These are phyloP conservation scores for Quercus variabilis DNA, from an alignment of 306 rosid genomes.

Conservation along the genomic window DNA sequence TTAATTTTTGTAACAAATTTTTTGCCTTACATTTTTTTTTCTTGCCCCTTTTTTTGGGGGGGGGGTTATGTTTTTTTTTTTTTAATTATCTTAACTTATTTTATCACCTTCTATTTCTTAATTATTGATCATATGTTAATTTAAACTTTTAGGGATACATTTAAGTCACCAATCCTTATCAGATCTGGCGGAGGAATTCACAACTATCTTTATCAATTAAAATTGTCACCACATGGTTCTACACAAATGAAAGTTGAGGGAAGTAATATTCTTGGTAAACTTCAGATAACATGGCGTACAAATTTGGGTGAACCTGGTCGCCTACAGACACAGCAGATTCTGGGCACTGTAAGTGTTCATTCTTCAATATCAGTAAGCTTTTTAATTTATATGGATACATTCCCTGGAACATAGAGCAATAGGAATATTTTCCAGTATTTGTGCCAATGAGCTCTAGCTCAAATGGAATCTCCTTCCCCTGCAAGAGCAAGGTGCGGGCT, in stretches of 20 bases:
- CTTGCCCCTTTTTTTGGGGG: too few relatives aligned
- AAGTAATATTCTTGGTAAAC: constrained; percentile 92
- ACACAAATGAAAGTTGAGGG: constrained; percentile 75
- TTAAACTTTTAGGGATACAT: constrained; percentile 55
- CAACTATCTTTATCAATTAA: constrained; percentile 88
- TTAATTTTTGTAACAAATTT: constrained; percentile 1
- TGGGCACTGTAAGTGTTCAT: constrained; percentile 79
- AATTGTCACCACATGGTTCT: constrained; percentile 47
- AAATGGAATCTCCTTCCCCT: too few relatives aligned
- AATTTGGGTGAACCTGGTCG: constrained; percentile 98
- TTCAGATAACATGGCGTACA: constrained; percentile 98
- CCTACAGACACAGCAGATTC: constrained; percentile 92
- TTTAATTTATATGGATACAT: constrained; percentile 7
- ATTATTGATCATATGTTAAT: constrained; percentile 18
- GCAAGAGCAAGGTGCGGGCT: too few relatives aligned
- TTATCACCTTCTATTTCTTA: neutral
- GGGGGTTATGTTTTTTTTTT: neutral
- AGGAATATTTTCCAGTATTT: neutral
- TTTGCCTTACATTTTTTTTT: neutral
- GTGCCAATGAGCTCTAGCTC: too few relatives aligned
- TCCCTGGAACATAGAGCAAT: neutral
- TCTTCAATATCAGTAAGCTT: constrained; percentile 3
- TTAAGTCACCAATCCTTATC: constrained; percentile 70
- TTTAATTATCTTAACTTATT: neutral
- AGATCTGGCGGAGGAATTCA: constrained; percentile 91